A percentile compares a stretch with the other conserved stretches of the same genome.
Conservation (phyloP, 2,329 filamentous ascomycete genomes). For the Aspergillus brunneoviolaceus region DNA sequence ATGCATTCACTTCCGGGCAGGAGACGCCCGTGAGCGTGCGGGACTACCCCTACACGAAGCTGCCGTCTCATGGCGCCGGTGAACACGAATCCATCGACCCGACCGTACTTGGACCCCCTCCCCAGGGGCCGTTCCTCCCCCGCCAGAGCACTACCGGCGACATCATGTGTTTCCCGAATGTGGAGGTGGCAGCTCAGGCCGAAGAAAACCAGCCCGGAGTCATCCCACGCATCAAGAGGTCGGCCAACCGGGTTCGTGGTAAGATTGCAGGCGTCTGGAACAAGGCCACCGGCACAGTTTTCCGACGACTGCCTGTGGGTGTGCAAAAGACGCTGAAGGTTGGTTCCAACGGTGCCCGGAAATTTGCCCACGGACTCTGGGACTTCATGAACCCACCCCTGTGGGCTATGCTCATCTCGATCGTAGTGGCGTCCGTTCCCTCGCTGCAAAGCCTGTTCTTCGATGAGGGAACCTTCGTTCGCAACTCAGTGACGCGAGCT, state of each 20-base stretch:
- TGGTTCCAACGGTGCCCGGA: slow-evolving; percentile 43
- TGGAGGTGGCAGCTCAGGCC: slow-evolving; percentile 32
- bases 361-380: slow-evolving; percentile 69
- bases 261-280: slow-evolving; percentile 22
- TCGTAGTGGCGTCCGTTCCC: slow-evolving; percentile 86
- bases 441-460: slow-evolving; percentile 83
- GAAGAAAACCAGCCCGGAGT: slow-evolving; percentile 28
- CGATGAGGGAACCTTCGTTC: slow-evolving; percentile 80
- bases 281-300: slow-evolving; percentile 34
- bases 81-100: slow-evolving; percentile 21
- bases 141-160: slow-evolving; percentile 49
- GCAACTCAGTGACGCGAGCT: slow-evolving; percentile 88
- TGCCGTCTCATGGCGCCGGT: slow-evolving; percentile 24
- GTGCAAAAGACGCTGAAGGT: slow-evolving; percentile 53
- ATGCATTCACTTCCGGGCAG: slow-evolving; percentile 38
- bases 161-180: slow-evolving; percentile 59
- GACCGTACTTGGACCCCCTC: slow-evolving; percentile 32
- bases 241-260: slow-evolving; percentile 19
- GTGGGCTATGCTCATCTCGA: slow-evolving; percentile 93
- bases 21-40: slow-evolving; percentile 40
- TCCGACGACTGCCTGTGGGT: slow-evolving; percentile 52
- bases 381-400: slow-evolving; percentile 98
- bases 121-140: slow-evolving; percentile 36
- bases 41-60: slow-evolving; percentile 37
- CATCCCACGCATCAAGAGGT: slow-evolving; percentile 30